A percentile compares a stretch with the other conserved stretches of the same genome.
Conservation (phyloP, 1,139 yeast species). For the Yamadazyma atmosphaerica region DNA sequence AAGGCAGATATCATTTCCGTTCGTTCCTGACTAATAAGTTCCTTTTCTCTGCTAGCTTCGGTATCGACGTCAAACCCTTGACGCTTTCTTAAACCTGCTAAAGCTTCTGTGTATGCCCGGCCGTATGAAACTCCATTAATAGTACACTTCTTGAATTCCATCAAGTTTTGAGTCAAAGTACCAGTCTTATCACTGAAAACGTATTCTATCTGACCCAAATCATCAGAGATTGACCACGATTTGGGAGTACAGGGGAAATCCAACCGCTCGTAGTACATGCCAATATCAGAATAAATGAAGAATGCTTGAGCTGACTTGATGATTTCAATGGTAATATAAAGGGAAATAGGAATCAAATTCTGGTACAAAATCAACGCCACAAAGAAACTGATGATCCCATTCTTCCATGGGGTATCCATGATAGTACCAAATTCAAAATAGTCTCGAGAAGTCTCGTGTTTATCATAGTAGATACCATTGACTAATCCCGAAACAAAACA, state of each 20-base stretch:
- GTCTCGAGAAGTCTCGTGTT: slow-evolving; percentile 34
- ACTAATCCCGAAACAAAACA: slow-evolving; percentile 55
- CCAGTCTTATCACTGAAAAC: slow-evolving; percentile 65
- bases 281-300: slow-evolving; percentile 53
- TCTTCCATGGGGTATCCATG: slow-evolving; percentile 50
- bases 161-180: slow-evolving; percentile 58
- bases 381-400: slow-evolving; percentile 52
- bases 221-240: slow-evolving; percentile 64
- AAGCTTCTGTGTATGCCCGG: slow-evolving; percentile 61
- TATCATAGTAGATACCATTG: slow-evolving; percentile 50
- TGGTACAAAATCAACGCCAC: slow-evolving; percentile 58
- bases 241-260: slow-evolving; percentile 64
- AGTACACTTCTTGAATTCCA: slow-evolving; percentile 65
- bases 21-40: slow-evolving; percentile 37
- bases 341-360: slow-evolving; percentile 59
- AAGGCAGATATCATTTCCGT: slow-evolving; percentile 36
- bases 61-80: slow-evolving; percentile 54
- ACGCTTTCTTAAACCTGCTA: slow-evolving; percentile 57
- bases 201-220: slow-evolving; percentile 64
- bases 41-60: slow-evolving; percentile 43
- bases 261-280: slow-evolving; percentile 51
- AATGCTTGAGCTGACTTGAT: slow-evolving; percentile 60
- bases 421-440: slow-evolving; percentile 51
- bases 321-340: slow-evolving; percentile 59
- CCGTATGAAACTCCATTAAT: slow-evolving; percentile 56